Evolutionary conservation across 2,329 filamentous ascomycete species (phyloP).

Genomic region (Fusarium haematococcum): DNA sequence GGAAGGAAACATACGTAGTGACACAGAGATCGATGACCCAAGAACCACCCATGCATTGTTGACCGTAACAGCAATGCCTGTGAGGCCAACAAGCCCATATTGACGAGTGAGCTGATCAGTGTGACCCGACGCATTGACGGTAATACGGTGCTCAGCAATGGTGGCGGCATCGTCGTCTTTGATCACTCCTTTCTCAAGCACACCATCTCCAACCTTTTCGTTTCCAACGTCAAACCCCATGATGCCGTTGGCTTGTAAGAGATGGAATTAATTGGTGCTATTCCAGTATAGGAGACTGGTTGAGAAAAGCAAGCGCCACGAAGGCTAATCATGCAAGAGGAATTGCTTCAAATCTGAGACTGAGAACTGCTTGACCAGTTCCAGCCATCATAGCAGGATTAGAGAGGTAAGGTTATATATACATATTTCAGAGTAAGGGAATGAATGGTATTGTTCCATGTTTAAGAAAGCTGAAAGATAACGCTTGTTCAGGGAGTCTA

Average conservation of each 20-base stretch:
- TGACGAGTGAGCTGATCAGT: slow-evolving; percentile 38
- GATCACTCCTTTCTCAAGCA: slow-evolving; percentile 13
- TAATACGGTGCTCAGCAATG: slow-evolving; percentile 18
- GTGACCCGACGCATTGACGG: slow-evolving; percentile 37
- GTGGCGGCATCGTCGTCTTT: slow-evolving; percentile 19
- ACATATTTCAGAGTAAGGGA: background rate
- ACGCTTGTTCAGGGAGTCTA: background rate
- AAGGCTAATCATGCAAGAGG: background rate
- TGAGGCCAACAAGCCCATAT: slow-evolving; percentile 40
- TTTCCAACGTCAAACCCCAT: background rate
- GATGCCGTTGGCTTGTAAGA: background rate
- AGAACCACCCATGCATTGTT: slow-evolving; percentile 45
- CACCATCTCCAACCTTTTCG: slow-evolving; percentile 14
- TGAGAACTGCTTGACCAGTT: background rate
- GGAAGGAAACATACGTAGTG: slow-evolving; percentile 20
- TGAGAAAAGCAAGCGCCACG: background rate
- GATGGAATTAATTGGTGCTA: background rate
- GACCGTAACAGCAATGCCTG: slow-evolving; percentile 42
- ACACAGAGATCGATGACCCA: slow-evolving; percentile 41
- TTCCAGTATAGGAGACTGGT: background rate
- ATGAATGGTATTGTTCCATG: background rate
- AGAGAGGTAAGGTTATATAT: background rate
- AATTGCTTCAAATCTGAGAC: background rate
- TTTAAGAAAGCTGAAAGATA: background rate
- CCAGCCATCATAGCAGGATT: background rate